phyloP scores from a whole-genome alignment of 352 stramenopile species.

The Phytopythium delawarense region DNA sequence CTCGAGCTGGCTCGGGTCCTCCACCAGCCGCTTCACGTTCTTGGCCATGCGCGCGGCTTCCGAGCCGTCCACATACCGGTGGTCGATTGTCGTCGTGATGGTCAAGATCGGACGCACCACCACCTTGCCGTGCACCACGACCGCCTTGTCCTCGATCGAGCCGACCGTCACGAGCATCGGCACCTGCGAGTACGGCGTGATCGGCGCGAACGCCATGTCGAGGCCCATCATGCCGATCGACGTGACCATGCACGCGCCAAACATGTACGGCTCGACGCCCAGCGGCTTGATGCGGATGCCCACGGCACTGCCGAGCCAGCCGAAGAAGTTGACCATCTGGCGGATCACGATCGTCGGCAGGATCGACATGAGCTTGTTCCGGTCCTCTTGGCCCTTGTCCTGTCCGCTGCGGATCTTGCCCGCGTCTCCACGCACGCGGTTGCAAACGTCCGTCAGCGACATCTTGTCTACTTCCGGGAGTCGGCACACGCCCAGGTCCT shows the following conservation, averaged over 20 bases:
- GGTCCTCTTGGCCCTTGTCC: slow-evolving; percentile 53
- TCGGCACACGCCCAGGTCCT: slow-evolving; percentile 55
- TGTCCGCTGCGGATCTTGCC: slow-evolving; percentile 48
- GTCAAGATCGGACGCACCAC: slow-evolving; percentile 58
- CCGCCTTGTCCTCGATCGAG: slow-evolving; percentile 54
- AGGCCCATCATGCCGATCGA: slow-evolving; percentile 71
- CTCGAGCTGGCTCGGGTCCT: slow-evolving; percentile 49
- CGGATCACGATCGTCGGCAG: slow-evolving; percentile 55
- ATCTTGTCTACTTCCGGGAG: slow-evolving; percentile 50
- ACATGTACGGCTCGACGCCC: slow-evolving; percentile 69
- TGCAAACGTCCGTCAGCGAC: slow-evolving; percentile 44
- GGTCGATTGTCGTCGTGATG: slow-evolving; percentile 69
- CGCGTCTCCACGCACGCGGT: slow-evolving; percentile 38
- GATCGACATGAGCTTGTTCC: slow-evolving; percentile 58
- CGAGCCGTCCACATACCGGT: slow-evolving; percentile 61
- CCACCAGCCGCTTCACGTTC: slow-evolving; percentile 45
- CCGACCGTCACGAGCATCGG: slow-evolving; percentile 70
- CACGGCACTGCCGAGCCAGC: slow-evolving; percentile 56
- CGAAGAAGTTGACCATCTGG: slow-evolving; percentile 48
- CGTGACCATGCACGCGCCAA: slow-evolving; percentile 67
- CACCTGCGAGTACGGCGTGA: slow-evolving; percentile 57
- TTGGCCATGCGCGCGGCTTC: slow-evolving; percentile 54
- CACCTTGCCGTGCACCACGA: slow-evolving; percentile 56
- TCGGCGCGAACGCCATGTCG: slow-evolving; percentile 59
- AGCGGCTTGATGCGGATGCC: slow-evolving; percentile 47